Base-by-base conservation (phyloP, 805 yeast species). In the Sugiyamaella marilandica region DNA sequence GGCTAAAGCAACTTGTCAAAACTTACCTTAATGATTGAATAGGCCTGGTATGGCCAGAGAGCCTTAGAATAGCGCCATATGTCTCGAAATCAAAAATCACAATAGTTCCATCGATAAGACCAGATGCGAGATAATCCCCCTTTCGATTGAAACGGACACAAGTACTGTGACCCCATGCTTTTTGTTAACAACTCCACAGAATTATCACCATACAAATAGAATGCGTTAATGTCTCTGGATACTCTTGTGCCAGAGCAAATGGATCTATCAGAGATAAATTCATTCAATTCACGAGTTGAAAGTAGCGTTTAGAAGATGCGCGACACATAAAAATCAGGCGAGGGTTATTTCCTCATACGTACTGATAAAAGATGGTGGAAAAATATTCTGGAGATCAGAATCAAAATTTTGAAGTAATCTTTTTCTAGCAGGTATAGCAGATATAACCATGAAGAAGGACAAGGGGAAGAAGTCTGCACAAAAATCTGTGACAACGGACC, bases 121-220 rank as follows among this genome's bases (percentile, higher is more conserved):
- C 97, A 1, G 86, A 78, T 0, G 96, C 96, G 3, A 90, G 67
- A 63, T 91, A 91, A 65, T 88, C 96, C 5, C 97, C 97, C 49
- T 80, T 80, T 7, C 77, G 70, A 60, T 82, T 87, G 71, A 82
- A 87, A 64, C 78, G 80, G 37, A 90, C 75, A 54, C 80, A 80
- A 8, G 88, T 85, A 0, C 87, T 76, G 43, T 81, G 79, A 13
- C 71, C 72, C 59, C 64, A 65, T 47, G 61, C 67, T 62, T 14
- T 18, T 34, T 37, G 53, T 36, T 36, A 45, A 43, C 35, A 21
- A 31, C 29, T 14, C 13, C 13, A 18, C 36, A 32, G 46, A 10
- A 13, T 14, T 24, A 19, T 5, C 13, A 33, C 55, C 69, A 44
- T 54, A 66, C 69, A 52, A 10, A 89, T 70, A 0, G 91, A 82